Conservation (phyloP, 768 basidiomycete genomes). For the Mycena latifolia region DNA sequence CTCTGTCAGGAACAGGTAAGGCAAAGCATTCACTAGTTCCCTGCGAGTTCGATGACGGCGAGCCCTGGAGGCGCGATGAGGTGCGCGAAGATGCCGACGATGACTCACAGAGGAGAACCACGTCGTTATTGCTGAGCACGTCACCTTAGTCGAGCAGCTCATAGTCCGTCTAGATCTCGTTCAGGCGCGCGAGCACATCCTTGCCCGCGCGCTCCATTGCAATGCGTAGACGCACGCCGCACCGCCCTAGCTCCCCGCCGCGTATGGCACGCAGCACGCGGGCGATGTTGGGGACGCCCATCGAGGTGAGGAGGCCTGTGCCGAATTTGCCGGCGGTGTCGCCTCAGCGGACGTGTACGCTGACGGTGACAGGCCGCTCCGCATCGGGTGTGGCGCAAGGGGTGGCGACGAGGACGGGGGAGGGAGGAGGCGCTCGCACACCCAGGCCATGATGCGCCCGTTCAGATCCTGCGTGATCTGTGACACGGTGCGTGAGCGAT, state of each 20-base stretch:
- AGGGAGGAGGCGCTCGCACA: slow-evolving; percentile 15
- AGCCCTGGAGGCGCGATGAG: slow-evolving; percentile 15
- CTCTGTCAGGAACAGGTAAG: too few relatives aligned
- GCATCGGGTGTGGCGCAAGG: not conserved
- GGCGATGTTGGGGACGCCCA: slow-evolving; percentile 12
- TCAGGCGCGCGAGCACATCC: not conserved
- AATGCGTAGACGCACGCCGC: slow-evolving; percentile 1
- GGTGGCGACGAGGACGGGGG: too few relatives aligned
- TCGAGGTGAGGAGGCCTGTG: slow-evolving; percentile 16
- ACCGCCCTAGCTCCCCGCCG: slow-evolving; percentile 46
- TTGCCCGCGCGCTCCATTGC: slow-evolving; percentile 20
- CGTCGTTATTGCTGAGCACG: not conserved
- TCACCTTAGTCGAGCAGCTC: not conserved
- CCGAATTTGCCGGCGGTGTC: slow-evolving; percentile 19
- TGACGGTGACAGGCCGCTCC: slow-evolving; percentile 24
- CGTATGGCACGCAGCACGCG: slow-evolving; percentile 56
- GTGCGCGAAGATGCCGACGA: slow-evolving; percentile 4
- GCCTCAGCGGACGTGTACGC: slow-evolving; percentile 31
- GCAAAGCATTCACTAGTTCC: too few relatives aligned
- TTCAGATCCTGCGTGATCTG: slow-evolving; percentile 26
- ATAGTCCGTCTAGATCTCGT: not conserved
- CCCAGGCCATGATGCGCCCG: slow-evolving; percentile 24
- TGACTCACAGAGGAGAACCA: slow-evolving; percentile 8
- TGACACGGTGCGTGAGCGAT: not conserved
- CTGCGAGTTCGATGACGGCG: not conserved